phyloP scores from a whole-genome alignment of 192 early-diverging fungal genomes.

The Backusella luteola region DNA sequence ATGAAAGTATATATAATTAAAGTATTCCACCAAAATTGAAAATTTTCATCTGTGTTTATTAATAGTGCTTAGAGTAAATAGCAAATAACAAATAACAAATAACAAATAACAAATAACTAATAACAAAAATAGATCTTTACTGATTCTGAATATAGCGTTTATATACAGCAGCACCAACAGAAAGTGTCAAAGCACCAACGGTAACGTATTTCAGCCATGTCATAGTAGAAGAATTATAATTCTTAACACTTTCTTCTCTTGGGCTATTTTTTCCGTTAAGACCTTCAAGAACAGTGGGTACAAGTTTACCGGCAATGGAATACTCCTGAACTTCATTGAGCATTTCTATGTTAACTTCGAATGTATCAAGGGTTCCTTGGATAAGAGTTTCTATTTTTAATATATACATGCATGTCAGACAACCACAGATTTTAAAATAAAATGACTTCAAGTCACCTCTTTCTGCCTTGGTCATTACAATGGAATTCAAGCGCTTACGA shows the following conservation, averaged over 20 bases:
- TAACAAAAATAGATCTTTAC: background rate
- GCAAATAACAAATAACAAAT: background rate
- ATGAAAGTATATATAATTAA: too few relatives aligned
- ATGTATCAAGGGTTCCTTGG: constrained; percentile 21
- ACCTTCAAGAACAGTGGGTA: background rate
- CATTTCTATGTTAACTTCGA: constrained; percentile 32
- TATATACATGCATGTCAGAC: background rate
- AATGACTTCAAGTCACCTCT: constrained; percentile 7
- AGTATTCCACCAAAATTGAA: too few relatives aligned
- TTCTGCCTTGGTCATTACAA: constrained; percentile 35
- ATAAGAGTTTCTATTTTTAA: constrained; percentile 22
- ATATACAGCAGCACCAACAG: constrained; percentile 16
- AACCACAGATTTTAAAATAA: background rate
- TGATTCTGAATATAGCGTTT: background rate
- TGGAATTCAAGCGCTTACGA: constrained; percentile 46
- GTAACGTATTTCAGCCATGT: background rate
- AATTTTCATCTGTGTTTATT: background rate
- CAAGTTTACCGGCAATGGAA: constrained; percentile 14
- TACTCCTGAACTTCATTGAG: constrained; percentile 30
- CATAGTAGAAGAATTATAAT: background rate
- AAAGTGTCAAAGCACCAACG: background rate
- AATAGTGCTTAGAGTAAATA: background rate
- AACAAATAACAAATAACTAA: background rate
- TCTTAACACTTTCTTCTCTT: background rate
- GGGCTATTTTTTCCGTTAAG: background rate